Evolutionary conservation across 2,329 filamentous ascomycete species (phyloP), one percentile per base, ranked within the genome.

Genomic region (Pseudogymnoascus sp.): DNA sequence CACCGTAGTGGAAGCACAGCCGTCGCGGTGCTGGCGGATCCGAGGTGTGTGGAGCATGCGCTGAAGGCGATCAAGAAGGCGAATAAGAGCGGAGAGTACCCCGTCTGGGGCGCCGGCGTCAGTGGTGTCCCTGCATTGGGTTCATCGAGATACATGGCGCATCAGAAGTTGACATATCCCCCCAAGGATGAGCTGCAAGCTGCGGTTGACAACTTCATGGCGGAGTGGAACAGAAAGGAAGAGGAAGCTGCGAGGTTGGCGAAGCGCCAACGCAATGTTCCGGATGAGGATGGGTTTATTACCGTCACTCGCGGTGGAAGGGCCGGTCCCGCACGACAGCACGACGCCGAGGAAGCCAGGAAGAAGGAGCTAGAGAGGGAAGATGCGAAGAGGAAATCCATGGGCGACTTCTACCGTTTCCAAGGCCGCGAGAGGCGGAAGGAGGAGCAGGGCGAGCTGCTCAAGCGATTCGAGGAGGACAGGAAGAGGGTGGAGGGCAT

Each of bases 221-320:
- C 84, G 21, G 80, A 86, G n/a, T 97, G 92, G 78, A 89, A 81
- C 77, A 83, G 72, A 77, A 90, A 80, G 77, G 89, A 83, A 80
- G 85, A 75, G 76, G 87, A 80, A 75, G 87, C 80, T 69, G 82
- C 72, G 67, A 86, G 78, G 77, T 81, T 79, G 72, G 88, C 77
- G 72, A 86, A 84, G 76, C 78, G 83, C 63, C 78, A 88, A 65
- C 86, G 90, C 65, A 88, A 89, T 68, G 87, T 91, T 70, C 91
- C 93, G 0, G 95, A 99, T 74, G 93, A 91, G 72, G 95, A 99
- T 74, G 95, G 95, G 1, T 99, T 99, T 74, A 83, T 97, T 59
- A 97, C 93, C 3, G 95, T 99, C 24, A 89, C 87, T 1, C 83
- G 90, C 62, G 92, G 92, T 26, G 81, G 82, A 65, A 80, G 88